Percentiles rank a stretch among this genome's conserved stretches.
phyloP scores from a whole-genome alignment of 345 rosid genomes.

The Dimocarpus longan region DNA sequence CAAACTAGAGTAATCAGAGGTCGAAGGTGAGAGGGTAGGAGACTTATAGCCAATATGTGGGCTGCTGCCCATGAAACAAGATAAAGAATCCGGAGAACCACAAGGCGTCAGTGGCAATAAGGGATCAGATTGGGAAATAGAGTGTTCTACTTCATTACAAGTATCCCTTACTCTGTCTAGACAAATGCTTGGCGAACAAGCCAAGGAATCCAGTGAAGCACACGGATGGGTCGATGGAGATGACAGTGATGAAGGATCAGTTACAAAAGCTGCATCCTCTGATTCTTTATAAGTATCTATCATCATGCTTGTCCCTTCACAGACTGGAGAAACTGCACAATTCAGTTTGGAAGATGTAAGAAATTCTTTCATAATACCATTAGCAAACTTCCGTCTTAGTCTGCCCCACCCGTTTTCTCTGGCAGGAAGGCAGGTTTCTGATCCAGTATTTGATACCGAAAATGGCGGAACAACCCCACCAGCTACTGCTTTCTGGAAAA shows the following conservation, averaged over 20 bases:
- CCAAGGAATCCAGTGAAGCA: conserved; percentile 53
- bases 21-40: conserved; percentile 67
- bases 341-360: conserved; percentile 45
- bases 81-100: conserved; percentile 47
- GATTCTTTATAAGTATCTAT: conserved; percentile 29
- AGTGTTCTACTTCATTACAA: conserved; percentile 28
- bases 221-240: conserved; percentile 41
- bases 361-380: conserved; percentile 54
- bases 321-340: conserved; percentile 15
- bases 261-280: conserved; percentile 22
- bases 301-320: conserved; percentile 30
- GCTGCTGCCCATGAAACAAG: conserved; percentile 40
- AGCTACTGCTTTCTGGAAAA: conserved; percentile 61
- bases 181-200: conserved; percentile 32
- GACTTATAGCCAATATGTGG: conserved; percentile 55
- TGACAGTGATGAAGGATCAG: conserved; percentile 28
- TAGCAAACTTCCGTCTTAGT: conserved; percentile 63
- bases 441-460: conserved; percentile 43
- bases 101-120: conserved; percentile 35
- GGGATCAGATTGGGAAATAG: conserved; percentile 24
- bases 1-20: conserved; percentile 67
- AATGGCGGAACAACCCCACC: conserved; percentile 73
- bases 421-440: conserved; percentile 68
- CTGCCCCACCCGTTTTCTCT: conserved; percentile 68
- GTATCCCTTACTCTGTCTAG: conserved; percentile 32